Base-by-base conservation (phyloP, 192 early-diverging fungal species). In the Coemansia sp. region DNA sequence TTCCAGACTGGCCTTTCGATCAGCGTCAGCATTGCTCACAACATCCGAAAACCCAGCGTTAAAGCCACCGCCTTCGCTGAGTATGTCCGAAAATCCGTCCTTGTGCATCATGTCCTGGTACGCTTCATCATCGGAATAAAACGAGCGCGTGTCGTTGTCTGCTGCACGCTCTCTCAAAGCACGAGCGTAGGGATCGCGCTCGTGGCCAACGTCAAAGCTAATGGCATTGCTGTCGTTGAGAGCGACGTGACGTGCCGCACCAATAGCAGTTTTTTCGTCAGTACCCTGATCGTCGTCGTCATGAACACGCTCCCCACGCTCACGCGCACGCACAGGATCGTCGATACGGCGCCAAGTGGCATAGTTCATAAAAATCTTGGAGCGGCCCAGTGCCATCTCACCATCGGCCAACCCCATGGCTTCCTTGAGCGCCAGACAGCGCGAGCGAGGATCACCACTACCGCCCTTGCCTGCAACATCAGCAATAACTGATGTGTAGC, bases 271-370 rank as follows among this genome's bases (percentile, higher is more conserved):
- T 46, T 68, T 74, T 2, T 82, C 74, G 54, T 82, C 74, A n/a
- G 63, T 63, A 14, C 60, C 59, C 24, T 59, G 64, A 21, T 57
- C 71, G 54, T 66, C 61, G 17, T 69, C 66, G 39, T 76, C 69
- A 21, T 31, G 59, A 17, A 27, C 14, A 5, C 68, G 56, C 1
- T 71, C 71, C 10, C 80, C 75, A 56, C 87, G 86, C 74, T 92
- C 91, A 25, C 76, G 67, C 0, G 82, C 71, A 21, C 88, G 84
- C n/a, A 92, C 69, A 0, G 78, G 79, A 61, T 90, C 87, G 63
- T 92, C 91, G 9, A 91, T 60, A 46, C 80, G 80, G 29, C 85
- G 87, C 89, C 89, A 92, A 33, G 84, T 80, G 2, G 71, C 76
- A 58, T 87, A 85, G 23, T 83, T 71, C 32, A 92, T 59, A 64